Conservation (phyloP, 495 filamentous ascomycete species). For the Daldinia vernicosa region DNA sequence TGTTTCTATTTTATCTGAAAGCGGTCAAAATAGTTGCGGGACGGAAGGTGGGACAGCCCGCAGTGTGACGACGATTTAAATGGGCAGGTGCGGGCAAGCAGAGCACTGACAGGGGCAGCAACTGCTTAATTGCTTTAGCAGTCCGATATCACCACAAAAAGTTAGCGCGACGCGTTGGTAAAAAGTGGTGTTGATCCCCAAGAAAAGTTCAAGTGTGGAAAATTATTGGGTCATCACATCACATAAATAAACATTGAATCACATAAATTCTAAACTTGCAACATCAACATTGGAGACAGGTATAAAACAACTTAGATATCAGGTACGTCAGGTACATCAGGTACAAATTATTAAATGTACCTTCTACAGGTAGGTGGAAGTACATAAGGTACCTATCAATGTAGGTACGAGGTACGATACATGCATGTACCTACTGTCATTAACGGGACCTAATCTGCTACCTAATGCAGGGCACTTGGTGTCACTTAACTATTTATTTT, state of each 20-base stretch:
- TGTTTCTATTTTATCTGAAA: conserved; percentile 28
- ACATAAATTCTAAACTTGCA: not conserved
- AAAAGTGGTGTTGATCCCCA: conserved; percentile 9
- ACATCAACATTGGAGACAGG: not conserved
- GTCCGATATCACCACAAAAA: not conserved
- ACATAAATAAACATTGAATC: not conserved
- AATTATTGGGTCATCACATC: not conserved
- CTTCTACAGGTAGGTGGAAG: not conserved
- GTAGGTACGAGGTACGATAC: not conserved
- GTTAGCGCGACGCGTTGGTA: conserved; percentile 31
- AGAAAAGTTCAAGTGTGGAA: not conserved
- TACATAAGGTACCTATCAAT: too few species aligned
- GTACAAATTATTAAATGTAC: not conserved
- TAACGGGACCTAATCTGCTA: not conserved
- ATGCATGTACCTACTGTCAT: not conserved
- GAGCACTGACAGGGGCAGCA: not conserved
- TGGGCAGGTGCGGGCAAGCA: not conserved
- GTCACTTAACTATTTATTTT: not conserved
- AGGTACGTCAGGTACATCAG: not conserved
- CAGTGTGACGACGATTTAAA: conserved; percentile 2
- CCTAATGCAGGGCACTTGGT: not conserved
- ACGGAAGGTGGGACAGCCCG: not conserved
- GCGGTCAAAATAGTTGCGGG: conserved; percentile 31
- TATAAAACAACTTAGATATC: not conserved
- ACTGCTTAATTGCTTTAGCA: not conserved